A percentile compares a stretch with the other conserved stretches of the same genome.
phyloP scores from a whole-genome alignment of 2,329 filamentous ascomycete genomes.

The Clarireedia sp. region DNA sequence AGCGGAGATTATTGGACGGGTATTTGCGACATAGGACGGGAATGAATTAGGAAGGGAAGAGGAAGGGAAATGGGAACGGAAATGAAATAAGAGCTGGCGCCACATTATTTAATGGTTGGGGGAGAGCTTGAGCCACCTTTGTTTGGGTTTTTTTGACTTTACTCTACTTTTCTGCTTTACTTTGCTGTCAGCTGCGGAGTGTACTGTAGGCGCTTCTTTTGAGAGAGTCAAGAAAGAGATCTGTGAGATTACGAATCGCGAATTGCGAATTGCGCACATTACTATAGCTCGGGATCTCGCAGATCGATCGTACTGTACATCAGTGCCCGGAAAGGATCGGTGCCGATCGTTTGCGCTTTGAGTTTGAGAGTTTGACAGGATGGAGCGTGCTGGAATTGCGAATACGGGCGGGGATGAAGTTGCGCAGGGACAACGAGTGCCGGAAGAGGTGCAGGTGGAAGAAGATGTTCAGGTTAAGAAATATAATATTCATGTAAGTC shows the following conservation, averaged over 20 bases:
- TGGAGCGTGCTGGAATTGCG: neutral
- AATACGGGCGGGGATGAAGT: neutral
- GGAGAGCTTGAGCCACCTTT: neutral
- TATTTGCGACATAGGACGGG: too few species aligned
- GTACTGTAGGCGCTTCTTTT: neutral
- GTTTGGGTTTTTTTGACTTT: neutral
- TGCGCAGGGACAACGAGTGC: neutral
- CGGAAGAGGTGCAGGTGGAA: neutral
- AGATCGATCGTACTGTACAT: too few species aligned
- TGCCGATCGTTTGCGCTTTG: neutral
- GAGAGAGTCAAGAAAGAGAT: too few species aligned
- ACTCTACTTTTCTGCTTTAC: neutral
- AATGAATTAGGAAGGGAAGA: neutral
- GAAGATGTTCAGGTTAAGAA: constrained; percentile 39
- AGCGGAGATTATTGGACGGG: too few species aligned
- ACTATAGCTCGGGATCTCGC: too few species aligned
- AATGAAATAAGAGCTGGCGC: neutral
- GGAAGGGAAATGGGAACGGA: neutral
- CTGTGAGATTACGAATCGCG: too few species aligned
- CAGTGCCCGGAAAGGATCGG: too few species aligned
- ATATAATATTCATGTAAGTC: constrained; percentile 50
- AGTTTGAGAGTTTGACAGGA: neutral
- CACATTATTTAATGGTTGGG: neutral
- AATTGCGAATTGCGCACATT: too few species aligned
- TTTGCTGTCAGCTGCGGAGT: neutral